A percentile compares a stretch with the other conserved stretches of the same genome.
These are phyloP conservation scores for Zizania palustris DNA, from an alignment of 202 grass and related monocot species.

Conservation along the genomic window DNA sequence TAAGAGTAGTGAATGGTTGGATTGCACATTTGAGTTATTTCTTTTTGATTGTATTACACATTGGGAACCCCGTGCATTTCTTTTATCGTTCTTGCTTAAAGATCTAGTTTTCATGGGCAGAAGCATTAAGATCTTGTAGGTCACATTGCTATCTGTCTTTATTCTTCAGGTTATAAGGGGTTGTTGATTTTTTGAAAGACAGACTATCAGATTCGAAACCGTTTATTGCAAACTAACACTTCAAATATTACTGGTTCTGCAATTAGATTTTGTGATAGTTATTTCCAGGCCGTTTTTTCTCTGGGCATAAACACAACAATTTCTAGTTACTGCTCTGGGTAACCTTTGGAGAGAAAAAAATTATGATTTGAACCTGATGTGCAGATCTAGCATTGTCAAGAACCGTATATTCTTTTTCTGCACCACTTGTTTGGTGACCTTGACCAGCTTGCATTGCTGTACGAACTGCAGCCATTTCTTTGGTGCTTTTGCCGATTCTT, in stretches of 20 bases:
- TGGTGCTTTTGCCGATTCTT: slow-evolving; percentile 19
- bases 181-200: neutral
- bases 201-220: neutral
- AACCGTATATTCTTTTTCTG: slow-evolving; percentile 8
- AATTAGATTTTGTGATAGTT: neutral
- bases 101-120: neutral
- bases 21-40: no score
- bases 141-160: neutral
- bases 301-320: neutral
- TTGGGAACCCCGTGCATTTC: neutral
- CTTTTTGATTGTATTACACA: neutral
- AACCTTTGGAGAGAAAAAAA: neutral
- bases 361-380: slow-evolving; percentile 22
- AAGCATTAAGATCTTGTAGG: slow-evolving; percentile 1
- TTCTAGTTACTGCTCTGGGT: neutral
- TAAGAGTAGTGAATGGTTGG: slow-evolving; percentile 36
- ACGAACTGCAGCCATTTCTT: slow-evolving; percentile 36
- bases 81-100: neutral
- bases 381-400: neutral
- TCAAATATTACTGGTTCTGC: neutral
- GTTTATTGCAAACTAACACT: neutral
- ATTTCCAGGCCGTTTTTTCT: neutral
- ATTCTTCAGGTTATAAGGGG: neutral
- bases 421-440: slow-evolving; percentile 1
- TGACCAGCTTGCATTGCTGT: slow-evolving; percentile 31